Percentiles rank a stretch among this genome's conserved stretches.
phyloP scores from a whole-genome alignment of 306 rosid genomes.

The Lotus japonicus region DNA sequence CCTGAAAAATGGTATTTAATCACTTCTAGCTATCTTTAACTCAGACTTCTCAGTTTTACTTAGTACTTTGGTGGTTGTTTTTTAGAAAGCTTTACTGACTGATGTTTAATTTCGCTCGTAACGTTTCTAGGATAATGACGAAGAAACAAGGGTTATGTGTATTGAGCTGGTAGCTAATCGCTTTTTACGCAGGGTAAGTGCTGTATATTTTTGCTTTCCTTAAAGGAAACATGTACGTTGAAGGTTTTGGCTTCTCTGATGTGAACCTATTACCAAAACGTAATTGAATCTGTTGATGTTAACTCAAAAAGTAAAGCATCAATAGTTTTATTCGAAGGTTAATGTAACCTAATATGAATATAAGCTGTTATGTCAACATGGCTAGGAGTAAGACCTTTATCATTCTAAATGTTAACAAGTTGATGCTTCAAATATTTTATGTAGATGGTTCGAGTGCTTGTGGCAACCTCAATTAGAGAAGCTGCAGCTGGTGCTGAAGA shows the following conservation, averaged over 20 bases:
- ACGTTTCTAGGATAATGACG: conserved; percentile 49
- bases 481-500: conserved; percentile 91
- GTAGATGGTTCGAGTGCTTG: conserved; percentile 94
- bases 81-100: not conserved
- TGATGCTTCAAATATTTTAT: conserved; percentile 12
- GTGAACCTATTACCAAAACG: not conserved
- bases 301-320: not conserved
- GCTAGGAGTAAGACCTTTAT: not conserved
- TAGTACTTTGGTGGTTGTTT: not conserved
- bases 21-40: not conserved
- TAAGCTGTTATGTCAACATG: not conserved
- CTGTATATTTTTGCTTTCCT: not conserved
- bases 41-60: not conserved
- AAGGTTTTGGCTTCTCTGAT: conserved; percentile 6
- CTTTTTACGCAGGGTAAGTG: conserved; percentile 78
- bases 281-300: not conserved
- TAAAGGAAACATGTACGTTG: not conserved
- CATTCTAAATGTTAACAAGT: not conserved
- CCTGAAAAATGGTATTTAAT: not conserved
- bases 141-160: conserved; percentile 69
- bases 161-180: conserved; percentile 93
- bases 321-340: not conserved
- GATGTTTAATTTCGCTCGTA: conserved; percentile 15
- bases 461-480: conserved; percentile 89
- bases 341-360: not conserved